phyloP scores from a whole-genome alignment of 164 flowering plant genomes.

The Macadamia integrifolia region DNA sequence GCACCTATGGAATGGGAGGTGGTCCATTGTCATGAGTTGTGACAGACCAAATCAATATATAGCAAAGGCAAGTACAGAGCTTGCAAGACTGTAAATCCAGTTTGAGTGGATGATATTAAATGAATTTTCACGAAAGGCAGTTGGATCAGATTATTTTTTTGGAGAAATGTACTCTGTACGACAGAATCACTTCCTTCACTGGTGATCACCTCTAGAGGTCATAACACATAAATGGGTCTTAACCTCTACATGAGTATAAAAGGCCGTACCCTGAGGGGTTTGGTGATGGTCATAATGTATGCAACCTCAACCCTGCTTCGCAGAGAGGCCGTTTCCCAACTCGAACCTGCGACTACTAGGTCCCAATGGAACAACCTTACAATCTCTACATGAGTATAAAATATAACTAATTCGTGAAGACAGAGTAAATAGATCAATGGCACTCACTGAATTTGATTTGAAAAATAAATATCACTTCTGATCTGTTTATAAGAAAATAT shows the following conservation, averaged over 20 bases:
- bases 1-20: neutral
- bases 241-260: too few relatives aligned
- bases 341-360: too few relatives aligned
- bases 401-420: neutral
- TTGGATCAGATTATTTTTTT: neutral
- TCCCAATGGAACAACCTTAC: too few relatives aligned
- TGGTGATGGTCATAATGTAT: too few relatives aligned
- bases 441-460: neutral
- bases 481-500: too few relatives aligned
- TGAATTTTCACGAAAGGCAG: neutral
- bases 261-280: too few relatives aligned
- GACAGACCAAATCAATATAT: neutral
- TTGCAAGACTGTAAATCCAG: neutral
- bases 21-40: neutral
- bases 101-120: neutral
- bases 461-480: neutral
- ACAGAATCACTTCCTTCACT: neutral
- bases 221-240: neutral
- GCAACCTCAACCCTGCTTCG: too few relatives aligned
- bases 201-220: neutral
- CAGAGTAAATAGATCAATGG: neutral
- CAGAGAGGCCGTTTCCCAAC: too few relatives aligned
- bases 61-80: neutral
- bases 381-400: too few relatives aligned
- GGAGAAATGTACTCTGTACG: neutral